Evolutionary conservation across 2,329 filamentous ascomycete genomes (phyloP).

Genomic region (Didymella keratinophila): DNA sequence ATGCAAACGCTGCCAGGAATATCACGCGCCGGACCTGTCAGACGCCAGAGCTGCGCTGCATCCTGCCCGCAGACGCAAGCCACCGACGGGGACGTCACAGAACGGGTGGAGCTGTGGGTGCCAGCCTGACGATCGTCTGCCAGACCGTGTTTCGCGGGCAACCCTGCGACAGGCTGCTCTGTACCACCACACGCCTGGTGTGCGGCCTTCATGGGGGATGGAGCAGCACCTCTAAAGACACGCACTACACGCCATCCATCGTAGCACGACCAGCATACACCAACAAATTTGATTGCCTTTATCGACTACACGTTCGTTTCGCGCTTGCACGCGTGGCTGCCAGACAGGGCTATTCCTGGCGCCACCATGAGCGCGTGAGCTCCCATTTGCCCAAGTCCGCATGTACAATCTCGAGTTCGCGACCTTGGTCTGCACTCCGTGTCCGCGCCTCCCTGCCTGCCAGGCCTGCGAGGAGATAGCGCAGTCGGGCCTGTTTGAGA

Average conservation of each 20-base stretch:
- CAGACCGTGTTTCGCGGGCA: conserved; percentile 10
- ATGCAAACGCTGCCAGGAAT: conserved; percentile 21
- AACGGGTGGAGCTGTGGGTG: conserved; percentile 23
- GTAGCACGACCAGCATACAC: conserved; percentile 10
- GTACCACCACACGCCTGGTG: conserved; percentile 18
- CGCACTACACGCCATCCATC: not conserved
- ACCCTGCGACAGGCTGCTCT: conserved; percentile 9
- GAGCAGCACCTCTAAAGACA: not conserved
- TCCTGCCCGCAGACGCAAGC: conserved; percentile 24
- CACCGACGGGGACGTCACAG: conserved; percentile 29
- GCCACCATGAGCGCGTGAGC: conserved; percentile 37
- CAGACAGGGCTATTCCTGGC: conserved; percentile 30
- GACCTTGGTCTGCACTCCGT: not conserved
- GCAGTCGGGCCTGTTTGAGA: conserved; percentile 20
- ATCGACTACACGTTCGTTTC: conserved; percentile 20
- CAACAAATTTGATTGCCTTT: conserved; percentile 15
- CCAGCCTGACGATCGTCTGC: conserved; percentile 15
- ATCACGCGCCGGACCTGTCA: conserved; percentile 40
- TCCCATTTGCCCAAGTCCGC: conserved; percentile 38
- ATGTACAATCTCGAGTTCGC: conserved; percentile 37
- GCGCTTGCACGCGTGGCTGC: conserved; percentile 34
- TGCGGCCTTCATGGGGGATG: conserved; percentile 3
- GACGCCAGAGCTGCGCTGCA: conserved; percentile 16
- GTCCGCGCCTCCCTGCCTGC: conserved; percentile 25
- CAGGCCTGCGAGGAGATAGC: conserved; percentile 15